A percentile compares a stretch with the other conserved stretches of the same genome.
These are phyloP conservation scores for Gnaphalium uliginosum DNA, from an alignment of 129 eudicot species.

Conservation along the genomic window DNA sequence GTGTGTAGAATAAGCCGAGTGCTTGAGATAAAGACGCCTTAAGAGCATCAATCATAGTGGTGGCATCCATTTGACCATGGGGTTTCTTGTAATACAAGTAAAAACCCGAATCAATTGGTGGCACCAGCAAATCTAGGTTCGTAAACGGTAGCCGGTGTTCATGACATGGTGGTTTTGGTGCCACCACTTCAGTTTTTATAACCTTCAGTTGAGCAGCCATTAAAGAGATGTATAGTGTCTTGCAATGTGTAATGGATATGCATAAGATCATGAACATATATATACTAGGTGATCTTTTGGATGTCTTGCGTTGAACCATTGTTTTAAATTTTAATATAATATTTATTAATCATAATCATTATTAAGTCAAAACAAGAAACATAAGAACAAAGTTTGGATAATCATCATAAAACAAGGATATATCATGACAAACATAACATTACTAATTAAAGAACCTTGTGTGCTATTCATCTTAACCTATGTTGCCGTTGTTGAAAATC, in stretches of 20 bases:
- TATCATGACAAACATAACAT: neutral
- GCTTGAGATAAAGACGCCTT: constrained; percentile 29
- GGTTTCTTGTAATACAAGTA: constrained; percentile 34
- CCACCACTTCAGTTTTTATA: constrained; percentile 23
- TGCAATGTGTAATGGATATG: neutral
- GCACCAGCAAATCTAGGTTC: constrained; percentile 32
- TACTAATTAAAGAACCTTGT: neutral
- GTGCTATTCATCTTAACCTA: neutral
- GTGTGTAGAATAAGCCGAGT: constrained; percentile 41
- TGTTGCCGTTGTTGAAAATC: neutral
- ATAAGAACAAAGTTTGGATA: neutral
- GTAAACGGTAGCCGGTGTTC: constrained; percentile 32
- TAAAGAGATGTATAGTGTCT: neutral
- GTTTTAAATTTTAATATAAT: too few species aligned
- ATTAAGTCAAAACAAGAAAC: neutral
- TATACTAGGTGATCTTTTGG: too few species aligned
- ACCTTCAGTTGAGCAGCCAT: constrained; percentile 30
- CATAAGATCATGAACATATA: neutral
- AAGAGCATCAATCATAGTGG: constrained; percentile 15
- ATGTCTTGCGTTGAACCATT: neutral
- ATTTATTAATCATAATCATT: too few species aligned
- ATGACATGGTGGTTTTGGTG: constrained; percentile 23
- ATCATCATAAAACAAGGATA: neutral
- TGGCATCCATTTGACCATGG: neutral
- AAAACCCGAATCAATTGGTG: constrained; percentile 30